These are phyloP conservation scores for Penicillium sp. DNA, from an alignment of 2,329 filamentous ascomycete genomes.

Conservation along the genomic window DNA sequence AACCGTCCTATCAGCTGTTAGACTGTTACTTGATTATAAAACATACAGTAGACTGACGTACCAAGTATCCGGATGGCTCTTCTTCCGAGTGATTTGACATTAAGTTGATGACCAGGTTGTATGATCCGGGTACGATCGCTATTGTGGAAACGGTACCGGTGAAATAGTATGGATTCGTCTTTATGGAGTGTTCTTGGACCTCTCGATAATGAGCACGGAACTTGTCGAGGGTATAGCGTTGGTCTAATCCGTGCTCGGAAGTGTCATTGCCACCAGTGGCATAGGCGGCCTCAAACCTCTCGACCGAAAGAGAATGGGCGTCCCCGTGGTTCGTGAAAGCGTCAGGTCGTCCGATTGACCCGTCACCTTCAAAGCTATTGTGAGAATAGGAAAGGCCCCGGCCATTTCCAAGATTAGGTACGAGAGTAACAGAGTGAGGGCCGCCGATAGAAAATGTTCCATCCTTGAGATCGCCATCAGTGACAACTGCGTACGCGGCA, in stretches of 20 bases:
- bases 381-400: constrained; percentile 11
- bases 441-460: constrained; percentile 12
- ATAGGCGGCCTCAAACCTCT: constrained; percentile 10
- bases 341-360: constrained; percentile 1
- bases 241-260: constrained; percentile 6
- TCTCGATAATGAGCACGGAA: constrained; percentile 7
- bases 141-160: constrained; percentile 10
- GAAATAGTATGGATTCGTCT: constrained; percentile 12
- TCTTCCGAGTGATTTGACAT: constrained; percentile 10
- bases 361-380: constrained; percentile 9
- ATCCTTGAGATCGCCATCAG: constrained; percentile 9
- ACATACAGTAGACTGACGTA: background rate
- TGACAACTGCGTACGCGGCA: constrained; percentile 10
- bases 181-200: constrained; percentile 8
- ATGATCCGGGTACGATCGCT: constrained; percentile 11
- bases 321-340: constrained; percentile 11
- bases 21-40: background rate
- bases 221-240: constrained; percentile 10
- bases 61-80: constrained; percentile 11
- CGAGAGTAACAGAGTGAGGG: constrained; percentile 8
- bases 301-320: constrained; percentile 9
- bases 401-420: constrained; percentile 1
- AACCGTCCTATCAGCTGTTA: constrained; percentile 6
- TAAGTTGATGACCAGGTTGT: constrained; percentile 14
- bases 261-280: constrained; percentile 10